Percentiles rank a stretch among this genome's conserved stretches.
Conservation (phyloP, 2,329 filamentous ascomycete genomes). For the Rutstroemia sp. region DNA sequence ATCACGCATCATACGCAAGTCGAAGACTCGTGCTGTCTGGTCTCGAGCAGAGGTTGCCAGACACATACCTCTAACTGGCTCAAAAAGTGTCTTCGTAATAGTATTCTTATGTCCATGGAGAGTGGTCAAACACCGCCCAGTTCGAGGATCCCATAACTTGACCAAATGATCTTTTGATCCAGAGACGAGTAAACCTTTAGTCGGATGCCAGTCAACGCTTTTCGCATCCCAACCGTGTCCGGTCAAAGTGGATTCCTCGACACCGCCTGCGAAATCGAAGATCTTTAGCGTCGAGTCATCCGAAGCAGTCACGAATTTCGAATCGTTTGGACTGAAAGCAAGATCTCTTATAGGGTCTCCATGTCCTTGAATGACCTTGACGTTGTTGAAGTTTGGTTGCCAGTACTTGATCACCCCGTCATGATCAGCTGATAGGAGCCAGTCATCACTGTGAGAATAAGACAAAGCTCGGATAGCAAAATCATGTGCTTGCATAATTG, state of each 20-base stretch:
- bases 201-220: conserved; percentile 94
- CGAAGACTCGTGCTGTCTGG: conserved; percentile 87
- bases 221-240: conserved; percentile 99
- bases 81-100: conserved; percentile 87
- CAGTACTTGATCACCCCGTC: conserved; percentile 96
- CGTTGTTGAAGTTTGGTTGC: conserved; percentile 98
- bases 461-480: conserved; percentile 72
- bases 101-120: conserved; percentile 97
- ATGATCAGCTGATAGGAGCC: conserved; percentile 92
- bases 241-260: conserved; percentile 73
- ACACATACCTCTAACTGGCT: conserved; percentile 74
- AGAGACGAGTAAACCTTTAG: conserved; percentile 87
- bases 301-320: conserved; percentile 92
- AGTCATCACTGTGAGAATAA: conserved; percentile 95
- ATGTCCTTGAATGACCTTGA: conserved; percentile 89
- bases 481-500: conserved; percentile 97
- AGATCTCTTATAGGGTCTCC: conserved; percentile 84
- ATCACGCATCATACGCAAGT: conserved; percentile 97
- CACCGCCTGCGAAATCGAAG: conserved; percentile 86
- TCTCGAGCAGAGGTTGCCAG: conserved; percentile 91
- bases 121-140: conserved; percentile 81
- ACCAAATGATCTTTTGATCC: conserved; percentile 97
- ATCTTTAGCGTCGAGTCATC: conserved; percentile 93
- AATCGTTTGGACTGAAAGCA: conserved; percentile 87
- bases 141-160: conserved; percentile 97